Evolutionary conservation across 495 filamentous ascomycete species (phyloP).

Genomic region (Hypoxylon perforatum): DNA sequence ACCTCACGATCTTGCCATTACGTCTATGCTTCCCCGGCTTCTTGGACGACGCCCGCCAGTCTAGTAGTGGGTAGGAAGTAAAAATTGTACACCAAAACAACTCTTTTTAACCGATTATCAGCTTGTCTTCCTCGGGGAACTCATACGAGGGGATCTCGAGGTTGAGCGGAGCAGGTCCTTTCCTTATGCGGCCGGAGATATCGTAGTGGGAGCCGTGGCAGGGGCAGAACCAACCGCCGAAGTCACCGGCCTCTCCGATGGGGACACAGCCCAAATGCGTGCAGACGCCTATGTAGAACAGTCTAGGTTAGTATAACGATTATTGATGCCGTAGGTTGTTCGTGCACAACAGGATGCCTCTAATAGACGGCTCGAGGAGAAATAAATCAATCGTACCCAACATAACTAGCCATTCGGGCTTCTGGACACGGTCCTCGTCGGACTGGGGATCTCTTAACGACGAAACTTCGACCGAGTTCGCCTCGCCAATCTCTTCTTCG

Average conservation of each 20-base stretch:
- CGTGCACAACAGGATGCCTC: neutral
- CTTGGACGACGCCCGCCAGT: constrained; percentile 38
- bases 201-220: constrained; percentile 99
- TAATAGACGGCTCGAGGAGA: neutral
- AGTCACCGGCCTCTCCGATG: constrained; percentile 98
- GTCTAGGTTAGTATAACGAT: constrained; percentile 24
- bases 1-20: constrained; percentile 45
- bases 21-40: constrained; percentile 35
- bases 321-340: neutral
- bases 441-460: constrained; percentile 88
- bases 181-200: constrained; percentile 95
- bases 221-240: constrained; percentile 99
- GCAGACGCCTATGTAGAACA: constrained; percentile 78
- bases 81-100: constrained; percentile 41
- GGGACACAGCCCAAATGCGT: constrained; percentile 99
- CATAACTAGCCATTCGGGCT: constrained; percentile 99
- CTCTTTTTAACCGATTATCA: constrained; percentile 78
- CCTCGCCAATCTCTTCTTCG: constrained; percentile 83
- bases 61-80: constrained; percentile 27
- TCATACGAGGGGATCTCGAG: constrained; percentile 93
- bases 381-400: constrained; percentile 71
- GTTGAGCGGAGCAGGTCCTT: constrained; percentile 96
- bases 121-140: constrained; percentile 80
- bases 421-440: constrained; percentile 93
- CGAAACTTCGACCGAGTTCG: constrained; percentile 79